Conservation (phyloP, 306 rosid species). For the Vigna reflexopilosa region DNA sequence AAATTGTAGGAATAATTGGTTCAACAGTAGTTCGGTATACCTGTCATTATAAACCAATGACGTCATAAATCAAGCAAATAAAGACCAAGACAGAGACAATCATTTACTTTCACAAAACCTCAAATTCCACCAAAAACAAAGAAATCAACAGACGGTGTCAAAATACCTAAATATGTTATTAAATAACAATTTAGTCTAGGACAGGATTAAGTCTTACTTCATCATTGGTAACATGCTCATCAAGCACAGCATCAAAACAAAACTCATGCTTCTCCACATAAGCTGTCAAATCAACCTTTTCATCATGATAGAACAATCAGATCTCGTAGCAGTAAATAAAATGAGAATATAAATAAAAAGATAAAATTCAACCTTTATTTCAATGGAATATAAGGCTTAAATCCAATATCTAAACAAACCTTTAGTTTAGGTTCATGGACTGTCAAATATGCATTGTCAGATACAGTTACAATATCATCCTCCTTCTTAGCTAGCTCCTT, state of each 20-base stretch:
- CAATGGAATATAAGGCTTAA: slow-evolving; percentile 27
- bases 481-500: slow-evolving; percentile 95
- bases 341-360: not conserved
- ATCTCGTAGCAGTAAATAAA: slow-evolving; percentile 26
- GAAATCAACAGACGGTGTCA: slow-evolving; percentile 19
- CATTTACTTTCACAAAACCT: slow-evolving; percentile 17
- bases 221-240: slow-evolving; percentile 86
- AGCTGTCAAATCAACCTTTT: slow-evolving; percentile 97
- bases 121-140: slow-evolving; percentile 15
- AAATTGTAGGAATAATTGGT: slow-evolving; percentile 97
- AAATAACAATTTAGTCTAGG: slow-evolving; percentile 20
- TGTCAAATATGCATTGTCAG: slow-evolving; percentile 71
- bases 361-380: slow-evolving; percentile 18
- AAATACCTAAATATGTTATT: not conserved
- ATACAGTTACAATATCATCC: slow-evolving; percentile 88
- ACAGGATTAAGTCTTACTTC: slow-evolving; percentile 61
- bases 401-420: slow-evolving; percentile 57
- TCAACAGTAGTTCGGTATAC: slow-evolving; percentile 87
- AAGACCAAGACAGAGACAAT: slow-evolving; percentile 34
- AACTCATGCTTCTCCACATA: slow-evolving; percentile 99
- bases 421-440: slow-evolving; percentile 94
- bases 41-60: slow-evolving; percentile 54
- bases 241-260: slow-evolving; percentile 97
- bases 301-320: slow-evolving; percentile 43
- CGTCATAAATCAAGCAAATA: slow-evolving; percentile 37